A percentile compares a stretch with the other conserved stretches of the same genome.
These are phyloP conservation scores for Aureobasidium zeae DNA, from an alignment of 2,329 filamentous ascomycete species.

Conservation along the genomic window DNA sequence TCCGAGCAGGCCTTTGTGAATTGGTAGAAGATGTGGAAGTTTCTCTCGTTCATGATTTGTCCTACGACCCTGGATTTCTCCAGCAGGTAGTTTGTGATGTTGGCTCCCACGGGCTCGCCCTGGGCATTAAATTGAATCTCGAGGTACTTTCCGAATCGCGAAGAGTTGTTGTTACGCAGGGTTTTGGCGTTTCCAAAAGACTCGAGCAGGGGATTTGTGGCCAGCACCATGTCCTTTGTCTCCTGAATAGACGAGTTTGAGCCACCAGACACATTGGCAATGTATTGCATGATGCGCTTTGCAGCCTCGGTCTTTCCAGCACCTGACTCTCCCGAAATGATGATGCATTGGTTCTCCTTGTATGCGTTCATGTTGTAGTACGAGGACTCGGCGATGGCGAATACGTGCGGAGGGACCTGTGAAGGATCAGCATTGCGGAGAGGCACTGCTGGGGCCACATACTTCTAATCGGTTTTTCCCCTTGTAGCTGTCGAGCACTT, in stretches of 20 bases:
- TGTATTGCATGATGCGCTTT: slow-evolving; percentile 99
- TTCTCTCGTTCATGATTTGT: slow-evolving; percentile 89
- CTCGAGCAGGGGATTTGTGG: slow-evolving; percentile 92
- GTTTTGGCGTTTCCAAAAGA: slow-evolving; percentile 99
- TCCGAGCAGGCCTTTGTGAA: slow-evolving; percentile 92
- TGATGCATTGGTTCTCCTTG: slow-evolving; percentile 97
- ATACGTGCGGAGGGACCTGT: slow-evolving; percentile 66
- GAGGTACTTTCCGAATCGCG: slow-evolving; percentile 94
- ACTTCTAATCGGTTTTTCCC: slow-evolving; percentile 91
- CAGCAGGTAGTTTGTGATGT: slow-evolving; percentile 95
- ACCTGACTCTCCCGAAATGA: slow-evolving; percentile 96
- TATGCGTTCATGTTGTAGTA: slow-evolving; percentile 99
- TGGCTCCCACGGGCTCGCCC: slow-evolving; percentile 88
- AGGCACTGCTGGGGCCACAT: background rate
- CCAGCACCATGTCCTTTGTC: slow-evolving; percentile 98
- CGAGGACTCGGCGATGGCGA: slow-evolving; percentile 87
- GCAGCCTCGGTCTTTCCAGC: slow-evolving; percentile 98
- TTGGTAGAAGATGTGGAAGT: slow-evolving; percentile 99
- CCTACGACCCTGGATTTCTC: slow-evolving; percentile 94
- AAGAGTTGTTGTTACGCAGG: slow-evolving; percentile 96
- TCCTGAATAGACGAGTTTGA: slow-evolving; percentile 79
- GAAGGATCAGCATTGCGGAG: background rate
- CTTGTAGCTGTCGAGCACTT: slow-evolving; percentile 85
- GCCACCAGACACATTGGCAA: slow-evolving; percentile 89
- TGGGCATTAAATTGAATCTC: slow-evolving; percentile 91